Conservation (phyloP, 495 filamentous ascomycete species). For the Xeromyces bisporus region DNA sequence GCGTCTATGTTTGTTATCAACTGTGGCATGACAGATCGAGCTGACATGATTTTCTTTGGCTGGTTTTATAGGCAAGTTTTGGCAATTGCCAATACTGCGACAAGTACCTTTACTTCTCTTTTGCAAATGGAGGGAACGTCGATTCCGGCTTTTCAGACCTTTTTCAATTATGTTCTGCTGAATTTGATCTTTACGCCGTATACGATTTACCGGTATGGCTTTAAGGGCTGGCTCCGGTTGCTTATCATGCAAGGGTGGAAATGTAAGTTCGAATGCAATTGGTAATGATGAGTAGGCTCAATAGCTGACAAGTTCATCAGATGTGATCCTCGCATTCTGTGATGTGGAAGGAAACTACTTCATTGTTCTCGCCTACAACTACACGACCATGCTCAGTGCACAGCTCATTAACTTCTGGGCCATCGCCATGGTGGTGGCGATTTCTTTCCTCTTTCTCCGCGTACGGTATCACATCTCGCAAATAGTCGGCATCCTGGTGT, state of each 20-base stretch:
- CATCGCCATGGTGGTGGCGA: slow-evolving; percentile 76
- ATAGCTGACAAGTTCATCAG: slow-evolving; percentile 14
- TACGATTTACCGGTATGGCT: slow-evolving; percentile 68
- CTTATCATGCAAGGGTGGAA: slow-evolving; percentile 67
- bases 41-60: too few relatives aligned
- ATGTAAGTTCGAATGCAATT: slow-evolving; percentile 26
- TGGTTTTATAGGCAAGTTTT: slow-evolving; percentile 58
- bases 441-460: slow-evolving; percentile 64
- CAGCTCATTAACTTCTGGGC: slow-evolving; percentile 99
- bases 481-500: slow-evolving; percentile 71
- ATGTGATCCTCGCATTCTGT: slow-evolving; percentile 77
- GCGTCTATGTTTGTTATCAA: too few relatives aligned
- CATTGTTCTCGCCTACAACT: slow-evolving; percentile 81
- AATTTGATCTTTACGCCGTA: slow-evolving; percentile 65
- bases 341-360: slow-evolving; percentile 98
- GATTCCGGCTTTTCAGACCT: slow-evolving; percentile 92
- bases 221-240: slow-evolving; percentile 47
- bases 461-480: slow-evolving; percentile 83
- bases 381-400: slow-evolving; percentile 77
- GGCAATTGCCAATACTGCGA: slow-evolving; percentile 71
- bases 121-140: slow-evolving; percentile 51
- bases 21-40: too few relatives aligned
- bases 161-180: slow-evolving; percentile 86
- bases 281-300: neutral
- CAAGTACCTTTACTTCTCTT: slow-evolving; percentile 73